Percentiles rank a stretch among this genome's conserved stretches.
Evolutionary conservation across 208 protist genomes (phyloP).

Genomic region (Phytomonas francai): DNA sequence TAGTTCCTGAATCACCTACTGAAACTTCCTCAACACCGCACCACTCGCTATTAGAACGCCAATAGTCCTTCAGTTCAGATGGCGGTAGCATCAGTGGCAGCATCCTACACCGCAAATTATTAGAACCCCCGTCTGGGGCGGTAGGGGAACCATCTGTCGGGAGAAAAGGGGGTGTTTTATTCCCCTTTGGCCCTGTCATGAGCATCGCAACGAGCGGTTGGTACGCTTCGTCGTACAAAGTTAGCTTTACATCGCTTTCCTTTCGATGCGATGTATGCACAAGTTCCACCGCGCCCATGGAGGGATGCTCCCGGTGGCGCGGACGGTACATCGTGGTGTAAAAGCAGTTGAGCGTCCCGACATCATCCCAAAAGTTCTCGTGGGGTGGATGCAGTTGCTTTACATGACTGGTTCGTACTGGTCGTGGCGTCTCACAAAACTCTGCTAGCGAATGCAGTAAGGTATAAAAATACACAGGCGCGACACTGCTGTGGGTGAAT

Average conservation of each 20-base stretch:
- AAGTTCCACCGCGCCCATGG: slow-evolving; percentile 70
- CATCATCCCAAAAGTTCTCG: slow-evolving; percentile 54
- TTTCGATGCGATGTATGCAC: slow-evolving; percentile 34
- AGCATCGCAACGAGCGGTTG: slow-evolving; percentile 53
- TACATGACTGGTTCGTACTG: slow-evolving; percentile 33
- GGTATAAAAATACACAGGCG: slow-evolving; percentile 65
- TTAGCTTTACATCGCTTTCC: slow-evolving; percentile 58
- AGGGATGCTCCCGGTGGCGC: slow-evolving; percentile 22
- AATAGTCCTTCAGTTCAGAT: not conserved
- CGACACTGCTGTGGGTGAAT: slow-evolving; percentile 37
- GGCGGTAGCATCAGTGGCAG: not conserved
- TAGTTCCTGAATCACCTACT: slow-evolving; percentile 9
- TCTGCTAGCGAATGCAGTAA: slow-evolving; percentile 71
- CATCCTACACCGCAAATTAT: not conserved
- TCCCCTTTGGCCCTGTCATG: slow-evolving; percentile 38
- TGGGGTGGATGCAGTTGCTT: slow-evolving; percentile 38
- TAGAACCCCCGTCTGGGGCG: not conserved
- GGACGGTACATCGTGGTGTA: slow-evolving; percentile 43
- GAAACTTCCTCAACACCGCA: not conserved
- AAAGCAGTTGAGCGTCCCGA: slow-evolving; percentile 65
- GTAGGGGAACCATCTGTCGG: not conserved
- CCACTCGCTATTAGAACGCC: not conserved
- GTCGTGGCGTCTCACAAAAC: slow-evolving; percentile 65
- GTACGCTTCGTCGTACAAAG: slow-evolving; percentile 45
- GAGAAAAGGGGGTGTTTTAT: not conserved